Conservation (phyloP, 1,284 basidiomycete genomes). For the Caloboletus inedulis region DNA sequence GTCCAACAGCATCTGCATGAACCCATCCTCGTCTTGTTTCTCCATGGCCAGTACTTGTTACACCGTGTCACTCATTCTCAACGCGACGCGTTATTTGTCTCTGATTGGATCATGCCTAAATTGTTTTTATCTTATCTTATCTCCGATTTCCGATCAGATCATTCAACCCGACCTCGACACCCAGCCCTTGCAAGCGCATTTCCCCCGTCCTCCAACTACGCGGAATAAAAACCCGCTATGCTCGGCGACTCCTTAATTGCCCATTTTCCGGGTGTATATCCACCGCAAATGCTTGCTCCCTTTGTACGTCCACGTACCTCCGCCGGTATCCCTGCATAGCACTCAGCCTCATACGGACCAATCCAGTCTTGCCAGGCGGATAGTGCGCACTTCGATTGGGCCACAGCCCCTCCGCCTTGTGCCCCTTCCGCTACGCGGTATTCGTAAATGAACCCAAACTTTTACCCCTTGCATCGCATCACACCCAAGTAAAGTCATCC, state of each 20-base stretch:
- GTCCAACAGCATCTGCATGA: constrained; percentile 49
- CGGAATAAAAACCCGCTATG: background rate
- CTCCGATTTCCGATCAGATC: background rate
- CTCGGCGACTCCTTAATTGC: background rate
- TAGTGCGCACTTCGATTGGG: background rate
- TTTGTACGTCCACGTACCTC: constrained; percentile 3
- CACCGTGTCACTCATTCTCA: constrained; percentile 1
- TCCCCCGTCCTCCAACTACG: background rate
- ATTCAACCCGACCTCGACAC: background rate
- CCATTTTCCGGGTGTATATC: background rate
- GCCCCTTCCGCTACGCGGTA: background rate
- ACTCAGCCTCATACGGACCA: background rate
- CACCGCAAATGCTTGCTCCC: background rate
- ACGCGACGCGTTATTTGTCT: constrained; percentile 30
- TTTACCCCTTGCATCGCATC: background rate
- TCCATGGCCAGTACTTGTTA: constrained; percentile 16
- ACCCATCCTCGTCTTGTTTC: constrained; percentile 40
- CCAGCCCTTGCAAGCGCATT: background rate
- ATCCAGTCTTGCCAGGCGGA: background rate
- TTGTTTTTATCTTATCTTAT: constrained; percentile 1
- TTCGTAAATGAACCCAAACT: background rate
- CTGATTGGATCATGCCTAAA: constrained; percentile 6
- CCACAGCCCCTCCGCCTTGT: background rate
- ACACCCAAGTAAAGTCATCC: background rate
- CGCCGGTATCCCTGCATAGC: background rate